These are phyloP conservation scores for Fusarium lyarnte DNA, from an alignment of 2,329 filamentous ascomycete genomes.

Conservation along the genomic window DNA sequence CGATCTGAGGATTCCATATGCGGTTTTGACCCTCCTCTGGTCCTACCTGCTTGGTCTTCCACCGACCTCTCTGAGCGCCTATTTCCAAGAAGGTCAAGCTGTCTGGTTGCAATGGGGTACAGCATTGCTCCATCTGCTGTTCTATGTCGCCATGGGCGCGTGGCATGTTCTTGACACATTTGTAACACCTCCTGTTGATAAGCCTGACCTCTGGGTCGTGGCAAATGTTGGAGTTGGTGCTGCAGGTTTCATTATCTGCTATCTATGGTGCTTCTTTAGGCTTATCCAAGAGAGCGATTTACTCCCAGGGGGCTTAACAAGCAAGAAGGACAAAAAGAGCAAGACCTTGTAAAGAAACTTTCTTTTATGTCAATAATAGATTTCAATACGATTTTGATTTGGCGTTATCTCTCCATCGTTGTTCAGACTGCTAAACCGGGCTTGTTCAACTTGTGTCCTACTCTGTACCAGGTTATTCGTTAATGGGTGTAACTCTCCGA, in stretches of 20 bases:
- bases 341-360: constrained; percentile 31
- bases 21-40: constrained; percentile 87
- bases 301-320: constrained; percentile 43
- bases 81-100: constrained; percentile 62
- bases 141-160: constrained; percentile 79
- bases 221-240: constrained; percentile 88
- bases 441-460: not conserved
- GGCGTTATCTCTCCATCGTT: not conserved
- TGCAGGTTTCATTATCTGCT: constrained; percentile 85
- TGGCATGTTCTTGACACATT: constrained; percentile 85
- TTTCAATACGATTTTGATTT: not conserved
- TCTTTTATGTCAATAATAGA: not conserved
- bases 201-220: constrained; percentile 95
- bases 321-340: constrained; percentile 49
- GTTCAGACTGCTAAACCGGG: too few relatives aligned
- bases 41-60: constrained; percentile 89
- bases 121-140: constrained; percentile 73
- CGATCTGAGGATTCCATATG: constrained; percentile 84
- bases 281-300: constrained; percentile 68
- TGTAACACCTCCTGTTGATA: constrained; percentile 73
- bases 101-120: constrained; percentile 62
- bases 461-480: not conserved
- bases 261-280: constrained; percentile 88
- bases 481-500: not conserved
- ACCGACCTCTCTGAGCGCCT: constrained; percentile 76